Conservation (phyloP, 495 filamentous ascomycete species). For the Aspergillus cristatus region DNA sequence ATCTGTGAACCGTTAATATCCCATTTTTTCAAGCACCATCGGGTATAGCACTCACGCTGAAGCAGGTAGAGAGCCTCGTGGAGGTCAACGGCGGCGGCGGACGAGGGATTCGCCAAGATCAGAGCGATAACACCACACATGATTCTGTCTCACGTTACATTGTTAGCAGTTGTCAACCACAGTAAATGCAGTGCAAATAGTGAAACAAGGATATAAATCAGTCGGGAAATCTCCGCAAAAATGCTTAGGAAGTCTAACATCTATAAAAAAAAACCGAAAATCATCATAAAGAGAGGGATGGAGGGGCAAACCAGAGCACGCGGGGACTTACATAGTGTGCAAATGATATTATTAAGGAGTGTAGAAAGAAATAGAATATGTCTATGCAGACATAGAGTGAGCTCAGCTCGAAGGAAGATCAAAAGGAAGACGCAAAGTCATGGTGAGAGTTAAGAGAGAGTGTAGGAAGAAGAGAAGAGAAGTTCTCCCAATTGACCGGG, state of each 20-base stretch:
- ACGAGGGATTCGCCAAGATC: constrained; percentile 60
- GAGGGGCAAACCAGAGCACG: neutral
- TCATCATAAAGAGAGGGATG: constrained; percentile 32
- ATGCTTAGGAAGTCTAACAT: constrained; percentile 43
- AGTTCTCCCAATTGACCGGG: no score
- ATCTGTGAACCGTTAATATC: no score
- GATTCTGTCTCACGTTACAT: no score
- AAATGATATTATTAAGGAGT: neutral
- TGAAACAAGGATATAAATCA: constrained; percentile 16
- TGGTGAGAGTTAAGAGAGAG: constrained; percentile 16
- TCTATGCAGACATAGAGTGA: neutral
- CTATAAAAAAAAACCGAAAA: constrained; percentile 37
- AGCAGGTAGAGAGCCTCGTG: constrained; percentile 88
- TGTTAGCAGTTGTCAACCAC: no score
- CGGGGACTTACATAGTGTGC: neutral
- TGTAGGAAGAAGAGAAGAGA: constrained; percentile 7
- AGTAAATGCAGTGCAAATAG: no score
- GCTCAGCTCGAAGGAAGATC: neutral
- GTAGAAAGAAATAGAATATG: constrained; percentile 8
- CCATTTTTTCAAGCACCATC: no score
- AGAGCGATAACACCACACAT: constrained; percentile 88
- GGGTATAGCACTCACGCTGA: constrained; percentile 42
- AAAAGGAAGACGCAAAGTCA: constrained; percentile 5
- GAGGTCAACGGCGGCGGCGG: constrained; percentile 65
- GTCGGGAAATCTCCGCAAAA: constrained; percentile 36